Percentiles rank a stretch among this genome's conserved stretches.
These are phyloP conservation scores for Coemansia sp. DNA, from an alignment of 192 early-diverging fungal genomes.

Conservation along the genomic window DNA sequence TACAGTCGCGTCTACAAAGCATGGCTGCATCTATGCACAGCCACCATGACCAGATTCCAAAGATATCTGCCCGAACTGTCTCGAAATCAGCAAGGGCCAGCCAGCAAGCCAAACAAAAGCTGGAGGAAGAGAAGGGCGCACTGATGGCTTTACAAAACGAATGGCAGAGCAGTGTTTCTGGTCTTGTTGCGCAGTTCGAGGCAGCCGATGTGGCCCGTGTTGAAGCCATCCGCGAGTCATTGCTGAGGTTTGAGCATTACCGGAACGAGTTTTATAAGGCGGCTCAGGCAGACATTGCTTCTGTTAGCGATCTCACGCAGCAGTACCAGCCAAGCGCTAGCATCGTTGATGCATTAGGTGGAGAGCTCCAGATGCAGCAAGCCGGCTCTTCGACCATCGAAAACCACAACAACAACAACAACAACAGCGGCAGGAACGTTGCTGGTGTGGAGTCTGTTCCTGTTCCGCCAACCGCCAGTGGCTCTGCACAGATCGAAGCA, in stretches of 20 bases:
- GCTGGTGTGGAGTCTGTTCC: not conserved
- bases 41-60: constrained; percentile 45
- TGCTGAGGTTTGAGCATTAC: constrained; percentile 48
- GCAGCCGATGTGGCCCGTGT: constrained; percentile 40
- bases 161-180: constrained; percentile 40
- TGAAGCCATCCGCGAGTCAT: constrained; percentile 34
- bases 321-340: constrained; percentile 6
- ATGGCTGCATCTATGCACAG: constrained; percentile 37
- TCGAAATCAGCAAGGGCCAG: constrained; percentile 38
- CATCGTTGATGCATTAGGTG: constrained; percentile 24
- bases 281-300: constrained; percentile 5
- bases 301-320: constrained; percentile 17
- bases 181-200: constrained; percentile 44
- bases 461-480: not conserved
- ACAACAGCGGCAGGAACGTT: not conserved
- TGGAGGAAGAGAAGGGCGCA: constrained; percentile 33
- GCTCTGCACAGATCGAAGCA: constrained; percentile 12
- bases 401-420: not conserved
- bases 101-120: constrained; percentile 34
- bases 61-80: constrained; percentile 36
- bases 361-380: not conserved
- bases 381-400: not conserved
- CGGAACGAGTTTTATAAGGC: constrained; percentile 38
- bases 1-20: constrained; percentile 15
- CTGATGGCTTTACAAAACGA: constrained; percentile 36